Percentiles rank a stretch among this genome's conserved stretches.
These are phyloP conservation scores for Ophiostoma australiae DNA, from an alignment of 2,329 filamentous ascomycete genomes.

Conservation along the genomic window DNA sequence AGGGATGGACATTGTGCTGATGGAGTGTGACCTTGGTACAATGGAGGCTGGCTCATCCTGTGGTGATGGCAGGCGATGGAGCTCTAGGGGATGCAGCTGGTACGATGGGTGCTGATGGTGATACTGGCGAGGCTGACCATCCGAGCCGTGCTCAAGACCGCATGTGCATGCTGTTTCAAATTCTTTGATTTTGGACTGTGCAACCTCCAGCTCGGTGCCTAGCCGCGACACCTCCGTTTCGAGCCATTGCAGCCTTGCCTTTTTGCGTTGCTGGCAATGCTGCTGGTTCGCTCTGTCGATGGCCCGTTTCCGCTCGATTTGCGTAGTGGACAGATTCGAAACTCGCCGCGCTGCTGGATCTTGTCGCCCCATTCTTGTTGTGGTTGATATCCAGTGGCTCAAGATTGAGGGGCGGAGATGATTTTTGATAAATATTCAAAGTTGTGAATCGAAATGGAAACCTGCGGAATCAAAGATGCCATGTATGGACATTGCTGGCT, in stretches of 20 bases:
- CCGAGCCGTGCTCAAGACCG: background rate
- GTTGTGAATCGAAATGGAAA: background rate
- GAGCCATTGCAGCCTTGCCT: conserved; percentile 27
- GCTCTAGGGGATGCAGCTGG: background rate
- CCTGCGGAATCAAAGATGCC: background rate
- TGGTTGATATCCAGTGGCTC: background rate
- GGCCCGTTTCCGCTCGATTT: conserved; percentile 31
- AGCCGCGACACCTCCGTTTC: conserved; percentile 27
- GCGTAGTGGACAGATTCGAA: conserved; percentile 29
- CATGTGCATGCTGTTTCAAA: conserved; percentile 10
- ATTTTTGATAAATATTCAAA: background rate
- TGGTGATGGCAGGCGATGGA: conserved; percentile 12
- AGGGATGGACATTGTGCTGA: conserved; percentile 1
- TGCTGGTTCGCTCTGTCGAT: conserved; percentile 31
- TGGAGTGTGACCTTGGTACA: background rate
- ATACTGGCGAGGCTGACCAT: background rate
- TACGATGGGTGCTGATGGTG: background rate
- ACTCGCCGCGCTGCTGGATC: conserved; percentile 22
- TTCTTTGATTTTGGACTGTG: conserved; percentile 16
- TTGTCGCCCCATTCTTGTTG: conserved; percentile 20
- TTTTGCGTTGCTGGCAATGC: conserved; percentile 30
- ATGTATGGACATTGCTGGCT: background rate
- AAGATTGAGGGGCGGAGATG: background rate
- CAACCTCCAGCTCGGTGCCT: conserved; percentile 11
- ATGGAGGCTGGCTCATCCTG: conserved; percentile 1